Evolutionary conservation across 805 yeast species (phyloP), one percentile per base, ranked within the genome.

Genomic region (Naumovozyma baii): DNA sequence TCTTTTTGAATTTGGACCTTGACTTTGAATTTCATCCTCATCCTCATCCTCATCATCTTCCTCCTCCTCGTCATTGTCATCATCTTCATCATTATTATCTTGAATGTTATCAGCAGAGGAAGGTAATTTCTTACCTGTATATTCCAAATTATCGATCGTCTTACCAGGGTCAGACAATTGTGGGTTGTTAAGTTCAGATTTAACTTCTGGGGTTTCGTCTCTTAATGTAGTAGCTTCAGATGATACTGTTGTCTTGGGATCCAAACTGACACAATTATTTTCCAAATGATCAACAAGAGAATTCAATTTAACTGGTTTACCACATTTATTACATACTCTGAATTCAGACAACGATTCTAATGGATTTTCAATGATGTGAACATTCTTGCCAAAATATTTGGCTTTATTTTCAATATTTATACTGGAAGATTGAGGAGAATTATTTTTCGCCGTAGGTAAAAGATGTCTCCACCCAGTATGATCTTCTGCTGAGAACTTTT

Each of bases 251-350:
- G 31, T 29, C 13, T 29, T 29, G 5, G 13, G 5, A 29, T n/a
- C 15, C 5, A 12, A 12, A 29, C 5, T 29, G 5, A 5, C 5
- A 39, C 61, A 52, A 33, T 54, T 43, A 18, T 51, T 51, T 16
- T 58, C 55, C 15, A 55, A 36, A 46, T 61, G 66, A 15, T 54
- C 61, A 20, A 53, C 42, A 13, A 57, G 42, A 2, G 51, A 49
- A 8, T 48, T 43, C 17, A 52, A 36, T 28, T 51, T 48, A 5
- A 61, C 42, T 2, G 66, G 66, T 37, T 49, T 56, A 4, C 55
- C 55, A 41, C 66, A 61, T 22, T 47, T 39, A 32, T 55, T 55
- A 48, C 66, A 61, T 19, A 58, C 48, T 32, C 63, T 51, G 38
- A 53, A 57, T 19, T 47, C 45, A 17, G 50, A 36, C 3, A 46